A percentile compares a stretch with the other conserved stretches of the same genome.
Conservation (phyloP, 2,329 filamentous ascomycete genomes). For the Nigrograna mackinnonii region DNA sequence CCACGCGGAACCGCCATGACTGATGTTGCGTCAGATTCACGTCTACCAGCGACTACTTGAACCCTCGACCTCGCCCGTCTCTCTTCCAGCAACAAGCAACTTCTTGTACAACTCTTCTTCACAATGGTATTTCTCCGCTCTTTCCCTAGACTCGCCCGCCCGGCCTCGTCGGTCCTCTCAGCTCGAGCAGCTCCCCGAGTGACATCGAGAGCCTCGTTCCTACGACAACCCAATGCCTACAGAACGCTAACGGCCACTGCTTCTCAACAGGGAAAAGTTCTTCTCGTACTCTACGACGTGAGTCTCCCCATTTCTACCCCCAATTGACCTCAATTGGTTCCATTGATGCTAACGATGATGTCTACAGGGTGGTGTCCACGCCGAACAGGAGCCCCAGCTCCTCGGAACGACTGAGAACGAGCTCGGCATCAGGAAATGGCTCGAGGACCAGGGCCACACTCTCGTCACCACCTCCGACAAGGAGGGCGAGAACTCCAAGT, state of each 20-base stretch:
- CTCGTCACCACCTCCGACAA: conserved; percentile 98
- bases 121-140: conserved; percentile 67
- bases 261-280: conserved; percentile 87
- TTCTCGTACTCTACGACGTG: conserved; percentile 91
- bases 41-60: too few relatives aligned
- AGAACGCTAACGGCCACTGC: conserved; percentile 68
- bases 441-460: conserved; percentile 95
- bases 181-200: conserved; percentile 45
- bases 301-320: conserved; percentile 36
- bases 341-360: conserved; percentile 21
- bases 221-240: conserved; percentile 53
- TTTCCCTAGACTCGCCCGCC: conserved; percentile 60
- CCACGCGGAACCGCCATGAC: conserved; percentile 16
- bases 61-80: too few relatives aligned
- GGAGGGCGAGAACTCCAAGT: conserved; percentile 88
- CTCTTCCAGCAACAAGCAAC: too few relatives aligned
- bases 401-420: conserved; percentile 98
- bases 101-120: conserved; percentile 29
- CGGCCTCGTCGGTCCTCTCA: conserved; percentile 56
- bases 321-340: conserved; percentile 8
- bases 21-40: conserved; percentile 29
- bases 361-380: conserved; percentile 74
- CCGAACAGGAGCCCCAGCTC: conserved; percentile 83
- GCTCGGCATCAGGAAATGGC: conserved; percentile 95
- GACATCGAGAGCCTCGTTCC: conserved; percentile 46